Evolutionary conservation across 129 eudicot species (phyloP), one percentile per base, ranked within the genome.

Genomic region (Chrysanthemum makinoi): DNA sequence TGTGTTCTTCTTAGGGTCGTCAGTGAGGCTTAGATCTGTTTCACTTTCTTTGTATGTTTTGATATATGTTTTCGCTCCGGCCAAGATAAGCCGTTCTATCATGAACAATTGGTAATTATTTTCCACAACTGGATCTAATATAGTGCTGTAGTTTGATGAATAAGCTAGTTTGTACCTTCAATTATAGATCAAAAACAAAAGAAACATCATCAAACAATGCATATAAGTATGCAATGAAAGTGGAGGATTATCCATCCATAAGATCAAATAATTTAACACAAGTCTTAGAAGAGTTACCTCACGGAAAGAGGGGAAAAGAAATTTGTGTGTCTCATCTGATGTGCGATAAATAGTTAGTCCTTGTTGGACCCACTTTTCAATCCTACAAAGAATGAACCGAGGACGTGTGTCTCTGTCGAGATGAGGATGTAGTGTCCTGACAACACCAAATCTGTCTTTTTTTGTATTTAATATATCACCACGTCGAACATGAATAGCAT

Each of bases 401-500:
- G 98, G 85, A 49, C 82, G 89, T 1, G 98, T 94, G 70, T 94
- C 98, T 83, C 98, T 79, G 65, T 89, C 98, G 61, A 89, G 84
- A 80, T 90, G 96, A 66, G 97, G 98, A 79, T 94, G 98, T 19
- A 83, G 75, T 68, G 75, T 82, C 67, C 98, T 84, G 2, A 68
- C 85, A 63, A 83, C 96, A 26, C 98, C 97, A 70, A 81, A 84
- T 26, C 98, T 80, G 81, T 94, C 98, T 79, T 89, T 94, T 69
- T 96, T 86, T 11, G 96, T 94, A 74, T 94, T 94, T 52, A 94
- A 50, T 60, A 72, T 86, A 82, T 94, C 98, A 61, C 97, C 98
- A 60, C 98, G 84, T 16, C 98, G 95, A 57, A 94, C 98, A 86
- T 89, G 98, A 1, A 94, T 83, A 33, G 97, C 98, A 79, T 87